Evolutionary conservation across 2,329 filamentous ascomycete genomes (phyloP), one percentile per base, ranked within the genome.

Genomic region (Acarospora socialis): DNA sequence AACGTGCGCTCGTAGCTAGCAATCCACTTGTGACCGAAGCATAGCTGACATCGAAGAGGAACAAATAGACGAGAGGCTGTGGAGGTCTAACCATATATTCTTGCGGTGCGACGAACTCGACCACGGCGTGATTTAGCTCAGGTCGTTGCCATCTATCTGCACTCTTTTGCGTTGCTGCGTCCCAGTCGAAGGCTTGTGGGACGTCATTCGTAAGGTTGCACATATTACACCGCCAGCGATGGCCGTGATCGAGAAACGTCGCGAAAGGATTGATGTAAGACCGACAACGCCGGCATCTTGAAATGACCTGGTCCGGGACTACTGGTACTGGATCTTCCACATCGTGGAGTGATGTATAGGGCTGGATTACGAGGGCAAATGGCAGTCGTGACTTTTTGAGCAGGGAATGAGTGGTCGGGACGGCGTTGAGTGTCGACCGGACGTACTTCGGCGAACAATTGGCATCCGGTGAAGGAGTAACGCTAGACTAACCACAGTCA

Each of bases 201-300:
- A 95, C 87, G 47, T 98, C 90, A 54, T 98, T 98, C 46, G 86
- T 94, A 43, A 98, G 66, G 57, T 93, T 95, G 59, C 90, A 98
- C 86, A 98, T 94, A 61, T 98, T 98, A 64, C 90, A 98, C 50
- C 87, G 78, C 90, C 90, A 98, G 51, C 90, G 73, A 60, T 98
- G 90, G 28, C 90, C 90, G 51, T 95, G 83, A 48, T 98, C 90
- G 39, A 98, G 64, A 61, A 98, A 98, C 28, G 82, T 83, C 37
- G 92, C 90, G 46, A 87, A 98, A 8, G 90, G 86, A 55, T 95
- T 95, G 65, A 95, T 95, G 56, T 95, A 95, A 34, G 87, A 90
- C 46, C 90, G 71, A 60, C 90, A 98, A 59, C 90, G 77, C 56
- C 90, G 74, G 65, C 90, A 98, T 50, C 90, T 77, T 35, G 87